Evolutionary conservation across 2,329 filamentous ascomycete genomes (phyloP).

Genomic region (Colletotrichum camelliae): DNA sequence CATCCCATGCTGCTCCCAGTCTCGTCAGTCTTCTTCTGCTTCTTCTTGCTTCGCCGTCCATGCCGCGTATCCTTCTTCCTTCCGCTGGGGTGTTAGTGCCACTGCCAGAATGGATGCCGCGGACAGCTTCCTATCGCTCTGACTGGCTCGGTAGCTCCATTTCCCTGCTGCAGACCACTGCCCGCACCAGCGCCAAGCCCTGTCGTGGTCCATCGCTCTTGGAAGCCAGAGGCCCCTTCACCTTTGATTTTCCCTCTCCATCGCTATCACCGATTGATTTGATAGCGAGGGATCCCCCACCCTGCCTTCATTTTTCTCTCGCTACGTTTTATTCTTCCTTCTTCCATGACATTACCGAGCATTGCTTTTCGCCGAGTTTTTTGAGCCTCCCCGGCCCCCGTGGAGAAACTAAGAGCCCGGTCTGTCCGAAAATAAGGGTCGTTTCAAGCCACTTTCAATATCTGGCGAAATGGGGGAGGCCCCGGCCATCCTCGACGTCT

Average conservation of each 20-base stretch:
- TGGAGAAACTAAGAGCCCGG: slow-evolving; percentile 18
- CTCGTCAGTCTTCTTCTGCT: not conserved
- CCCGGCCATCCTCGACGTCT: slow-evolving; percentile 2
- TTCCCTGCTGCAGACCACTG: not conserved
- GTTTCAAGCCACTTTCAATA: slow-evolving; percentile 17
- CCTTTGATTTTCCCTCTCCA: not conserved
- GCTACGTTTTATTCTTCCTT: not conserved
- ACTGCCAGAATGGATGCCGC: not conserved
- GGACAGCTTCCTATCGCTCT: not conserved
- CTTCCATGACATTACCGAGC: not conserved
- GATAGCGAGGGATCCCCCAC: not conserved
- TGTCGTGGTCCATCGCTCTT: not conserved
- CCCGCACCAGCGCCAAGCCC: not conserved
- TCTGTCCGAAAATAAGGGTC: slow-evolving; percentile 19
- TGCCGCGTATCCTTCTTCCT: not conserved
- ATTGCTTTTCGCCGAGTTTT: not conserved
- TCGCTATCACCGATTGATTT: slow-evolving; percentile 12
- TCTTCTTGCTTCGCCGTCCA: not conserved
- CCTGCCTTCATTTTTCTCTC: not conserved
- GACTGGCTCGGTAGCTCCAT: not conserved
- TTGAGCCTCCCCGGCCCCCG: not conserved
- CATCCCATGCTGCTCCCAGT: not conserved
- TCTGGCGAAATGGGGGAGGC: not conserved
- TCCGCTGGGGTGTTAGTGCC: not conserved
- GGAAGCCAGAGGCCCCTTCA: not conserved